Conservation (phyloP, 768 basidiomycete species). For the Termitomyces sp. region DNA sequence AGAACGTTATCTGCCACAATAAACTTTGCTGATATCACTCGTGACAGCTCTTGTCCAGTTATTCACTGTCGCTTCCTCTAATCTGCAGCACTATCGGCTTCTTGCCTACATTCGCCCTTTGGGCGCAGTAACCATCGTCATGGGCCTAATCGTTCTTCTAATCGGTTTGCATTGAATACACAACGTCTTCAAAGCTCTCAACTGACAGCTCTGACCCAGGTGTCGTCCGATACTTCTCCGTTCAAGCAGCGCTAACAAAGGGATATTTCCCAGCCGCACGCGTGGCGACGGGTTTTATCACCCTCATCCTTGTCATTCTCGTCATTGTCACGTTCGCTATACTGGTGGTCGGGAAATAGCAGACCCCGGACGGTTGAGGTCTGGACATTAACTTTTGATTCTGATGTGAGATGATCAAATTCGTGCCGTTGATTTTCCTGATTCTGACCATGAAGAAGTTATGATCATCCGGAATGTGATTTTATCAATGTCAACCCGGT, state of each 20-base stretch:
- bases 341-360: slow-evolving; percentile 15
- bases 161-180: slow-evolving; percentile 13
- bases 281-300: slow-evolving; percentile 12
- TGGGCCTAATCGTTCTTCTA: slow-evolving; percentile 17
- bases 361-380: background rate
- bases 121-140: slow-evolving; percentile 16
- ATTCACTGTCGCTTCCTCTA: slow-evolving; percentile 17
- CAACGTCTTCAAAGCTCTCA: background rate
- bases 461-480: background rate
- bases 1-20: background rate
- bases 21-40: background rate
- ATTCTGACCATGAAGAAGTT: background rate
- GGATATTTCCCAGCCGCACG: slow-evolving; percentile 20
- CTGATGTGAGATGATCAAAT: slow-evolving; percentile 6
- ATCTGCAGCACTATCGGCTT: slow-evolving; percentile 12
- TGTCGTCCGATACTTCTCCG: slow-evolving; percentile 16
- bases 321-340: slow-evolving; percentile 17
- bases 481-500: background rate
- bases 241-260: slow-evolving; percentile 20
- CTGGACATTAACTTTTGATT: background rate
- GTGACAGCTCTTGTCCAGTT: slow-evolving; percentile 18
- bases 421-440: background rate
- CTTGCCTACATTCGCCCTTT: slow-evolving; percentile 19
- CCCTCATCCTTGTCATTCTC: slow-evolving; percentile 12
- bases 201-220: slow-evolving; percentile 8